Conservation (phyloP, 306 rosid genomes). For the Corylus heterophylla region DNA sequence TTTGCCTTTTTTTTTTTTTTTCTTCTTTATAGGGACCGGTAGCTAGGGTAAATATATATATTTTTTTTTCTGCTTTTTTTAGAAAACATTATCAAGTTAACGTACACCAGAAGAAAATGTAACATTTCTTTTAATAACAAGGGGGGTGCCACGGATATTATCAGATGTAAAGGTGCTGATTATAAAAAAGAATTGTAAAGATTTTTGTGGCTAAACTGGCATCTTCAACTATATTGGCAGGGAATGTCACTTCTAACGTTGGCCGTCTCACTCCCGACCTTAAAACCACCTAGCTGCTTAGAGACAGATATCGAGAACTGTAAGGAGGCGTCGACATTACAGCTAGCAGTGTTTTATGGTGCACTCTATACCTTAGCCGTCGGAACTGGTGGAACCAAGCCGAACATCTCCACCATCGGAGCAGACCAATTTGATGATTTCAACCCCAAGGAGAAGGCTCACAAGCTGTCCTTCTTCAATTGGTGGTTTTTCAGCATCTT, state of each 20-base stretch:
- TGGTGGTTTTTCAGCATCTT: conserved; percentile 99
- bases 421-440: conserved; percentile 96
- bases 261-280: conserved; percentile 68
- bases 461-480: conserved; percentile 83
- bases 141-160: background rate
- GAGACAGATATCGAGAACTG: conserved; percentile 54
- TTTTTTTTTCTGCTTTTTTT: too few species aligned
- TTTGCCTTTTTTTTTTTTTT: too few species aligned
- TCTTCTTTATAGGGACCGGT: too few species aligned
- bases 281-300: conserved; percentile 61
- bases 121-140: too few species aligned
- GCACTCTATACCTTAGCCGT: conserved; percentile 81
- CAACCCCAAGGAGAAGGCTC: conserved; percentile 65
- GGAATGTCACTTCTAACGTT: conserved; percentile 74
- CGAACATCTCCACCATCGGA: conserved; percentile 88
- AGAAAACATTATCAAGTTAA: too few species aligned
- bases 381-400: conserved; percentile 91
- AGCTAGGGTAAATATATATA: too few species aligned
- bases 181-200: too few species aligned
- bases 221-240: conserved; percentile 34
- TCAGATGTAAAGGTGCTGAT: too few species aligned
- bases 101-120: too few species aligned
- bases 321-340: conserved; percentile 65
- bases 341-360: conserved; percentile 67
- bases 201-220: background rate